Percentiles rank a stretch among this genome's conserved stretches.
phyloP scores from a whole-genome alignment of 2,329 filamentous ascomycete genomes.

The Fusarium penzigii region DNA sequence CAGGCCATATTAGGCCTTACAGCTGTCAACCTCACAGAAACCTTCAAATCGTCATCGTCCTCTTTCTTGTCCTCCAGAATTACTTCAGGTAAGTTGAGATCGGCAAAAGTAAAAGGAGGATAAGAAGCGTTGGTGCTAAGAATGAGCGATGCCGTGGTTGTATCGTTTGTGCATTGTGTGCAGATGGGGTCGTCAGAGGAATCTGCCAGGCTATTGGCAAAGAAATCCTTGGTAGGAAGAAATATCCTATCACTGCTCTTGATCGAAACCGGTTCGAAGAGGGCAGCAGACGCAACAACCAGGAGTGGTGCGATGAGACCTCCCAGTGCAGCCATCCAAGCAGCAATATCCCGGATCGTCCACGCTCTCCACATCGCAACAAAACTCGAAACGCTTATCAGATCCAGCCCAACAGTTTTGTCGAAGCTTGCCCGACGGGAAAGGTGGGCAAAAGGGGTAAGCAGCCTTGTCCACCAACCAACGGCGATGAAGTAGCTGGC shows the following conservation, averaged over 20 bases:
- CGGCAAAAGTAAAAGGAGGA: constrained; percentile 38
- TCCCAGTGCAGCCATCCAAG: constrained; percentile 28
- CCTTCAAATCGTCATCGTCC: constrained; percentile 7
- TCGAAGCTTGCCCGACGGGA: constrained; percentile 28
- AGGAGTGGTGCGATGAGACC: constrained; percentile 33
- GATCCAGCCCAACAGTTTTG: constrained; percentile 33
- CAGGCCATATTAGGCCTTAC: constrained; percentile 34
- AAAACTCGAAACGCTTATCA: constrained; percentile 33
- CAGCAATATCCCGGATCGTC: constrained; percentile 28
- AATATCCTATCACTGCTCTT: constrained; percentile 23
- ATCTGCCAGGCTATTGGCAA: constrained; percentile 29
- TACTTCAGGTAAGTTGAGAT: constrained; percentile 30
- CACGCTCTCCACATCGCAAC: constrained; percentile 30
- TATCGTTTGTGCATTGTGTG: constrained; percentile 31
- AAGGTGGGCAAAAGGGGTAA: constrained; percentile 37
- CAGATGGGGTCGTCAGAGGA: constrained; percentile 24
- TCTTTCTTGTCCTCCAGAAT: constrained; percentile 14
- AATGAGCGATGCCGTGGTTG: constrained; percentile 35
- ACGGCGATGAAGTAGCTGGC: constrained; percentile 33
- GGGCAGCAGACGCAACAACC: constrained; percentile 32
- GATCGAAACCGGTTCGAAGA: constrained; percentile 34
- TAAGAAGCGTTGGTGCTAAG: constrained; percentile 37
- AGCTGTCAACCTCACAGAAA: constrained; percentile 31
- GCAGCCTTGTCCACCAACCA: constrained; percentile 34
- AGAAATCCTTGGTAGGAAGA: constrained; percentile 32